phyloP scores from a whole-genome alignment of 208 protist species.

The Leishmania amazonensis region DNA sequence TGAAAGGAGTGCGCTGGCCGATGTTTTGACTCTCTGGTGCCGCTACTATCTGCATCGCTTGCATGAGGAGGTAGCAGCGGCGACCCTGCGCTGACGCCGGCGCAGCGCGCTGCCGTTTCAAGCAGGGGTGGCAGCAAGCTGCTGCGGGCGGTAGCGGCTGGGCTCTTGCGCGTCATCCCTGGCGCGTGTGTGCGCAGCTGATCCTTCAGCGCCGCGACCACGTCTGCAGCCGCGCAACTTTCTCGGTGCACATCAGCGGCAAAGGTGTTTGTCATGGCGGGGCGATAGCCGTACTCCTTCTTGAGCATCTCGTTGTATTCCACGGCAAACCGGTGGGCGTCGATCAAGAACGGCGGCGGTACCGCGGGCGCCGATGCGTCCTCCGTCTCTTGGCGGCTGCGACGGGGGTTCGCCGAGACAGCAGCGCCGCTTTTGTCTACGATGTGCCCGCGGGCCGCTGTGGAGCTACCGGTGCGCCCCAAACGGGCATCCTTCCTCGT shows the following conservation, averaged over 20 bases:
- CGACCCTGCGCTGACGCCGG: background rate
- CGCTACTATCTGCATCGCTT: background rate
- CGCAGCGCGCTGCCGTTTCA: background rate
- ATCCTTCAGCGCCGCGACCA: conserved; percentile 6
- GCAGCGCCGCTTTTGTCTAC: background rate
- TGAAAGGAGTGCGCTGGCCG: background rate
- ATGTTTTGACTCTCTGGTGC: background rate
- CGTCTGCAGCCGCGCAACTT: background rate
- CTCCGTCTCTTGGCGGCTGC: background rate
- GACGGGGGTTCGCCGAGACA: background rate
- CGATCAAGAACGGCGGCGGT: conserved; percentile 62
- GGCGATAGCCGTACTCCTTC: conserved; percentile 77
- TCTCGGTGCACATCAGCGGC: conserved; percentile 14
- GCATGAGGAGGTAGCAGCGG: background rate
- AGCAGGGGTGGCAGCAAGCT: conserved; percentile 15
- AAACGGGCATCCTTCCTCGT: background rate
- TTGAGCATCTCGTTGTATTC: conserved; percentile 75
- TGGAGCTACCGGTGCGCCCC: background rate
- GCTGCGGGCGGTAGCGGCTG: background rate
- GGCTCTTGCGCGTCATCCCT: conserved; percentile 20
- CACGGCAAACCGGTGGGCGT: conserved; percentile 70
- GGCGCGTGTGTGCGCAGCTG: conserved; percentile 30
- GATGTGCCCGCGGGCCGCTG: conserved; percentile 4
- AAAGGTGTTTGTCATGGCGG: conserved; percentile 38
- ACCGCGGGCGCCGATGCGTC: background rate